Evolutionary conservation across 208 protist species (phyloP).

Genomic region (Dictyostelium gargantuum): DNA sequence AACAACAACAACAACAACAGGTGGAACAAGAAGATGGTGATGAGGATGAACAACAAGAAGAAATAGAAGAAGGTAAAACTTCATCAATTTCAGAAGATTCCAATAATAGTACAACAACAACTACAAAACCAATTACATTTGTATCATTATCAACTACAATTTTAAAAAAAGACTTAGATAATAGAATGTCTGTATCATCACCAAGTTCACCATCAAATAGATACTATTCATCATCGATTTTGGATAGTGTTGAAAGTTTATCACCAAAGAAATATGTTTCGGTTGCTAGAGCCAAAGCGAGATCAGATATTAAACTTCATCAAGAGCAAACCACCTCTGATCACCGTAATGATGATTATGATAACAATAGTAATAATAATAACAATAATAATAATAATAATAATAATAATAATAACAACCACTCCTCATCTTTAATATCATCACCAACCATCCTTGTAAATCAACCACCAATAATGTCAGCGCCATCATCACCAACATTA

Average conservation of each 20-base stretch:
- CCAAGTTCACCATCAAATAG: not conserved
- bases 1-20: too few species aligned
- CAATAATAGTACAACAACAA: not conserved
- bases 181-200: not conserved
- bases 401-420: not conserved
- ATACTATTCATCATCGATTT: not conserved
- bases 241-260: not conserved
- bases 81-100: not conserved
- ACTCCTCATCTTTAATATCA: not conserved
- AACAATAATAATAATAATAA: too few species aligned
- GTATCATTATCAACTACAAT: slow-evolving; percentile 31
- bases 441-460: not conserved
- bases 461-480: not conserved
- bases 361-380: too few species aligned
- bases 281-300: not conserved
- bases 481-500: slow-evolving; percentile 21
- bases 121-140: not conserved
- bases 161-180: not conserved
- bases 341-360: too few species aligned
- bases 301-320: not conserved
- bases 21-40: not conserved
- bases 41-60: not conserved
- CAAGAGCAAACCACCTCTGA: too few species aligned
- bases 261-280: not conserved
- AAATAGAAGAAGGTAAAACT: not conserved